Base-by-base conservation (phyloP, 768 basidiomycete genomes). In the Xanthoconium stramineum region DNA sequence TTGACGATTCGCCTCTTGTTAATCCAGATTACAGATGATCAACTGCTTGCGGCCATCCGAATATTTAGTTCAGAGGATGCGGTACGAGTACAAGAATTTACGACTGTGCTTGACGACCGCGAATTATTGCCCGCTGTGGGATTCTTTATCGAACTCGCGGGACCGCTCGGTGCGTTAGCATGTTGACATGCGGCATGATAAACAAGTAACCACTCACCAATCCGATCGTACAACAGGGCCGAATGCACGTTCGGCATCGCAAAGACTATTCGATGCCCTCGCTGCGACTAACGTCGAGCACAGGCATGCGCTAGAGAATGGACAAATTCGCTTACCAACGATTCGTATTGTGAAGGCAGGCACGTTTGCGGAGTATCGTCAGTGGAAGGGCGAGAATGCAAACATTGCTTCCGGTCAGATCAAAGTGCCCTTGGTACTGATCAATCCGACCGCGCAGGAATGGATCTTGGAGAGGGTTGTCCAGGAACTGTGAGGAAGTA, bases 401-500 rank as follows among this genome's bases (percentile, higher is more conserved):
- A 59, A 59, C 2, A 10, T 52, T 2, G 40, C n/a, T 3, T 47
- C 45, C 5, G 57, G 49, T n/a, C 65, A 62, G 35, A 50, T 64
- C 37, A 66, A 66, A 20, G 51, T 61, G 3, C 64, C 61, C 0
- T 7, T 58, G 3, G 50, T 61, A 3, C 19, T 61, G 11, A 9
- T 45, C 10, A n/a, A 66, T 17, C 14, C n/a, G 13, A 32, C 9
- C 8, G 19, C 6, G 2, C 40, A 52, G 15, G 59, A 56, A n/a
- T 68, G 67, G 65, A 37, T 66, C 3, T 29, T 44, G 50, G 43
- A 62, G 17, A 59, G 50, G 47, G 65, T 64, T 6, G 17, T 55
- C 10, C 47, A 30, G 36, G 66, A 68, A 17, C 20, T 59, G 7
- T 47, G 56, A 57, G 15, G 19, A 47, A 33, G 6, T 8, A 47